Evolutionary conservation across 495 filamentous ascomycete genomes (phyloP), one percentile per base, ranked within the genome.

Genomic region (Aspergillus conjunctus): DNA sequence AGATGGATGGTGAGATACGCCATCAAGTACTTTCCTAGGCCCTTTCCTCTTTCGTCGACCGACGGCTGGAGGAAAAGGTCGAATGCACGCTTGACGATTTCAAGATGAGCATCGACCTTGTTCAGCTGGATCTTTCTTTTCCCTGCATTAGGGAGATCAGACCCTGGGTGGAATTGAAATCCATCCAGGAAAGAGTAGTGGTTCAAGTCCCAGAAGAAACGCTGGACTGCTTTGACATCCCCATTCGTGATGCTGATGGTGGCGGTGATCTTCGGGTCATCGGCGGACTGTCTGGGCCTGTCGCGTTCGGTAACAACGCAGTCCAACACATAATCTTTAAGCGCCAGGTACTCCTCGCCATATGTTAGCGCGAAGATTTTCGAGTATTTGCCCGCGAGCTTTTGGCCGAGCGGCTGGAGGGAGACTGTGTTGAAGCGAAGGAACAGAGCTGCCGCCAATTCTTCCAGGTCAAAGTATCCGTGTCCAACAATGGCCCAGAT

Each of bases 171-270:
- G 54, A 63, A 51, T 33, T 51, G 9, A 61, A 66, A 46, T 15
- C 55, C 51, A 46, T 58, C 34, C 20, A 52, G 57, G 17, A 55
- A 55, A 9, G 54, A 61, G 51, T 68, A 52, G 4, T 58, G 43
- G 22, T 57, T 68, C 46, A 66, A 61, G 49, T 58, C 61, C 68
- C 60, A 63, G 49, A 68, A 56, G 39, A 66, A 66, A 0, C 60
- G 59, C 45, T 71, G 68, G 3, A 71, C 66, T 15, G 60, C 60
- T 41, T 53, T 63, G 7, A 59, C 30, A 30, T 67, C 56, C 12
- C 54, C 68, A 17, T 71, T 71, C 4, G 66, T 53, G 20, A 71
- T 64, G 15, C 60, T 67, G 41, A 71, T 68, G 0, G 61, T 71
- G 1, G 66, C 63, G 0, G 56, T 62, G 39, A 71, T 66, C 17